Base-by-base conservation (phyloP, 2,329 filamentous ascomycete species). In the Gremmenia infestans region DNA sequence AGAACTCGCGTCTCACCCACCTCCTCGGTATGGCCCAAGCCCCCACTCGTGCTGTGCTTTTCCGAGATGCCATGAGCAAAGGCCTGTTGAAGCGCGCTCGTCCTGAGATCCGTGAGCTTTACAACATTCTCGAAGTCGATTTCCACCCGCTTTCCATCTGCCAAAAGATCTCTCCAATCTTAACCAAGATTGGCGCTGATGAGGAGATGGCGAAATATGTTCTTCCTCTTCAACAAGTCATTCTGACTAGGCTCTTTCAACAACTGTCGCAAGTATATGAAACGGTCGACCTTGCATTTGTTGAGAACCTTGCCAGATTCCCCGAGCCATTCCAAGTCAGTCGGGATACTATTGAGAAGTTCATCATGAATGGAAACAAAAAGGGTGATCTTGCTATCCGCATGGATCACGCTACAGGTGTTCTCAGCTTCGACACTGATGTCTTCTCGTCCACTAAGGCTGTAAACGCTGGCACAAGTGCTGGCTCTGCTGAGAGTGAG, bases 331-430 rank as follows among this genome's bases (percentile, higher is more conserved):
- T 95, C 82, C 88, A 97, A 76, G 91, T 97, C 64, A 88, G 83
- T 61, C 86, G 89, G 53, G 85, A 87, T 63, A 96, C 90, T 60
- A 95, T 99, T 64, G 94, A 99, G 80, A 99, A 97, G 78, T 99
- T 99, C 81, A 97, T 99, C 81, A 99, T 99, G 94, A 99, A 99
- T 74, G 94, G 94, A 62, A 97, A 96, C 83, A 99, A 99, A 85
- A 99, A 99, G 83, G 94, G 94, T 55, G 94, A 99, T 68, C 82
- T 99, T 47, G 89, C 94, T 53, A 95, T 99, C 67, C 91, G 94
- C 60, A 91, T 97, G 75, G 90, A 97, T 71, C 94, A 99, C 71
- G 91, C 91, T 60, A 93, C 92, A 53, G 91, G 94, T 58, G 89
- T 97, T 50, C 83, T 99, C 58, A 97, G 91, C 72, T 99, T 99